Evolutionary conservation across 306 rosid species (phyloP).

Genomic region (Luffa aegyptiaca): DNA sequence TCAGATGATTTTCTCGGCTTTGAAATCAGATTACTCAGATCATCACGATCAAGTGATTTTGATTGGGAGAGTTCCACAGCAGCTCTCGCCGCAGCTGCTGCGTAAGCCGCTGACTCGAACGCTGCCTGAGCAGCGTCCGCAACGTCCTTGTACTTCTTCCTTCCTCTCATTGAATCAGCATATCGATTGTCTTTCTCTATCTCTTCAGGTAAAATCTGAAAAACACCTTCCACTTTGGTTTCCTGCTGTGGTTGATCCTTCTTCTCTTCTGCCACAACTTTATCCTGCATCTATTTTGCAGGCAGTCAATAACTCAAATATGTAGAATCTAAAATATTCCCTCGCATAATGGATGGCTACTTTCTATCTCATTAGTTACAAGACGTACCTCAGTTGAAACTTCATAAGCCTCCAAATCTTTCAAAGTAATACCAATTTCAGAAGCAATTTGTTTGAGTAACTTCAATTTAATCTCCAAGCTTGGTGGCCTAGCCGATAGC

Average conservation of each 20-base stretch:
- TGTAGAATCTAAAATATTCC: neutral
- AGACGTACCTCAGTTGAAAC: conserved; percentile 36
- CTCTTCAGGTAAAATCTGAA: conserved; percentile 22
- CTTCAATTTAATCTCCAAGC: conserved; percentile 56
- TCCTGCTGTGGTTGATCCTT: conserved; percentile 24
- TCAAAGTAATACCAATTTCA: conserved; percentile 45
- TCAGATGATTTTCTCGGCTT: conserved; percentile 15
- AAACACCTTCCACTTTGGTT: conserved; percentile 15
- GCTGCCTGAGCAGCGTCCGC: conserved; percentile 97
- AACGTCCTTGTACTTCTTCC: conserved; percentile 56
- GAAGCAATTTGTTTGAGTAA: conserved; percentile 69
- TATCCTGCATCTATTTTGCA: conserved; percentile 34
- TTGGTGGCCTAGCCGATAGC: conserved; percentile 62
- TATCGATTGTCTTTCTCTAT: conserved; percentile 26
- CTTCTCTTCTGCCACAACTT: conserved; percentile 18
- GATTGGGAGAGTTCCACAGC: conserved; percentile 70
- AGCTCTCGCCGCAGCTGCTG: conserved; percentile 84
- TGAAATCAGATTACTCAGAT: conserved; percentile 28
- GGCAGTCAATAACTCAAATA: neutral
- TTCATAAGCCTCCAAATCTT: conserved; percentile 34
- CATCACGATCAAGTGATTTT: conserved; percentile 41
- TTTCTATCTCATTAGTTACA: neutral
- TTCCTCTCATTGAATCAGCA: conserved; percentile 30
- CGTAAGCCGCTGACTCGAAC: conserved; percentile 79
- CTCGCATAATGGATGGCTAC: neutral